phyloP scores from a whole-genome alignment of 345 rosid genomes.

The Citrus trifoliata region DNA sequence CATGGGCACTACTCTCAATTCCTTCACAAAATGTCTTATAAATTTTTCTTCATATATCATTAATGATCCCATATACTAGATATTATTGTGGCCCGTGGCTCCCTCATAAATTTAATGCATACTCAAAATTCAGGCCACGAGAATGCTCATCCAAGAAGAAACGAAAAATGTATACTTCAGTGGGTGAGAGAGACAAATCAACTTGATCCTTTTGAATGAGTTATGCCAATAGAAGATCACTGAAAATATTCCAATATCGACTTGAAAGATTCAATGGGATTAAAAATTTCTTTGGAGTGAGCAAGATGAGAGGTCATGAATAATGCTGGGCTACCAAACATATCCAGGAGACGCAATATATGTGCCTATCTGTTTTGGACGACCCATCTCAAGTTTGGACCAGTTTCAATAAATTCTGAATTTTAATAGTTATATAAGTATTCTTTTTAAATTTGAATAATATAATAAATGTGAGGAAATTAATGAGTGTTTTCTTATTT shows the following conservation, averaged over 20 bases:
- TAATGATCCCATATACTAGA: background rate
- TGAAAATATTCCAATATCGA: constrained; percentile 7
- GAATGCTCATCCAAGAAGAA: background rate
- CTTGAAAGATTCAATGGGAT: constrained; percentile 2
- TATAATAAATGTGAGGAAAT: background rate
- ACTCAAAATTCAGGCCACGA: background rate
- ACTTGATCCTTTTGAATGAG: background rate
- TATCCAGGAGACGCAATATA: background rate
- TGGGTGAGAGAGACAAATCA: background rate
- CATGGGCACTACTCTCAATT: background rate
- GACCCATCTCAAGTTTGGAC: background rate
- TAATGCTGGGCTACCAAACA: no score
- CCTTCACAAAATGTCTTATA: background rate
- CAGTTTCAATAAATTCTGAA: background rate
- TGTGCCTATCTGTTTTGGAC: no score
- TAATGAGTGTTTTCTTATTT: no score
- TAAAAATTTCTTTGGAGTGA: background rate
- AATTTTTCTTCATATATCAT: background rate
- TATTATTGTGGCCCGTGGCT: background rate
- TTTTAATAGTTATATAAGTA: background rate
- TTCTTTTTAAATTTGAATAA: background rate
- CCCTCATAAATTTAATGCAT: no score
- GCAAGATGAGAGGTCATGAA: background rate
- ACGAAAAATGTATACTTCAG: background rate
- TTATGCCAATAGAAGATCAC: constrained; percentile 3